Percentiles rank a stretch among this genome's conserved stretches.
Conservation (phyloP, 2,329 filamentous ascomycete genomes). For the Arthroderma sp. region DNA sequence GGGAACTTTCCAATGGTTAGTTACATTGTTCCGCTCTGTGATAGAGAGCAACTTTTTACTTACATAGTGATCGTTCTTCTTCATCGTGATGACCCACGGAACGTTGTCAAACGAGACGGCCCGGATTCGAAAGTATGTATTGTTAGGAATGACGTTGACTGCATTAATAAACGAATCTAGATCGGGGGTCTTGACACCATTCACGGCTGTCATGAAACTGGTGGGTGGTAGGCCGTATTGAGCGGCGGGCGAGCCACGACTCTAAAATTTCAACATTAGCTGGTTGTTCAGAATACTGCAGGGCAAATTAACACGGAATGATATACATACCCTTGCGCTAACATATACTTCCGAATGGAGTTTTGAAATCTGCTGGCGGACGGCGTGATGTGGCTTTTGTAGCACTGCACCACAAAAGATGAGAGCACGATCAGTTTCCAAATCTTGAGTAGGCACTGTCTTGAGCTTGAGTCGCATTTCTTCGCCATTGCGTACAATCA, state of each 20-base stretch:
- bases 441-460: constrained; percentile 75
- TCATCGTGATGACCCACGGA: constrained; percentile 99
- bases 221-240: constrained; percentile 89
- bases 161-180: constrained; percentile 67
- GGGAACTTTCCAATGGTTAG: constrained; percentile 36
- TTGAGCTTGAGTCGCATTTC: constrained; percentile 65
- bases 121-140: constrained; percentile 93
- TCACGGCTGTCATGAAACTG: constrained; percentile 95
- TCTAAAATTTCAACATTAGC: constrained; percentile 23
- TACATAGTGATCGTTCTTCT: constrained; percentile 96
- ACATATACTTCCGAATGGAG: constrained; percentile 95
- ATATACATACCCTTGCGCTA: constrained; percentile 50
- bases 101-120: constrained; percentile 98
- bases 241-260: constrained; percentile 68
- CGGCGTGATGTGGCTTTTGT: constrained; percentile 87
- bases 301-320: not conserved
- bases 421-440: constrained; percentile 84
- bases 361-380: constrained; percentile 93
- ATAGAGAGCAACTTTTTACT: constrained; percentile 12
- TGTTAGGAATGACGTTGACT: constrained; percentile 80
- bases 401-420: constrained; percentile 91
- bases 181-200: constrained; percentile 72
- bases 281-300: not conserved
- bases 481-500: constrained; percentile 73
- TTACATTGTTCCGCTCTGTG: too few species aligned